These are phyloP conservation scores for Colletotrichum gloeosporioides DNA, from an alignment of 2,329 filamentous ascomycete species.

Conservation along the genomic window DNA sequence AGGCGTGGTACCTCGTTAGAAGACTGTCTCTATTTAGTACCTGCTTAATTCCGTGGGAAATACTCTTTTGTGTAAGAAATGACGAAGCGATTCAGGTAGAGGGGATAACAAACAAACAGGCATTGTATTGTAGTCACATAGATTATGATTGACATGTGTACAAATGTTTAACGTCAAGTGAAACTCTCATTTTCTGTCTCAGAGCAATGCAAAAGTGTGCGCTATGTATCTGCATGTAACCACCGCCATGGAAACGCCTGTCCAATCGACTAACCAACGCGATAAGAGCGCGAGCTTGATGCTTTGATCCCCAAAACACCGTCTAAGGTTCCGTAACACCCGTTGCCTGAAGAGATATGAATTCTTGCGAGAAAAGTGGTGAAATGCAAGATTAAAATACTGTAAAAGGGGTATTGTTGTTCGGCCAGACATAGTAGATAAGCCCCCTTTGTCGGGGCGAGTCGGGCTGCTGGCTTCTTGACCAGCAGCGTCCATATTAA, in stretches of 20 bases:
- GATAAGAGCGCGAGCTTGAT: slow-evolving; percentile 5
- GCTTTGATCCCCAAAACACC: slow-evolving; percentile 17
- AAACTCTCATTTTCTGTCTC: slow-evolving; percentile 15
- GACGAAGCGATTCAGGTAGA: too few relatives aligned
- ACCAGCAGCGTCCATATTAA: slow-evolving; percentile 1
- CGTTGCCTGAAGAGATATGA: neutral
- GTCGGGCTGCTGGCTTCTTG: neutral
- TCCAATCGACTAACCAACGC: slow-evolving; percentile 4
- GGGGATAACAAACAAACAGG: too few relatives aligned
- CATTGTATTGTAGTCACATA: neutral
- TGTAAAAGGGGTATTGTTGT: slow-evolving; percentile 23
- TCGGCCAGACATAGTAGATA: slow-evolving; percentile 18
- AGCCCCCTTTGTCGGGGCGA: neutral
- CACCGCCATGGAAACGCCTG: slow-evolving; percentile 10
- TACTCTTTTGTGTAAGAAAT: too few relatives aligned
- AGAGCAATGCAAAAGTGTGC: slow-evolving; percentile 13
- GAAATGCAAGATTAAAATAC: slow-evolving; percentile 23
- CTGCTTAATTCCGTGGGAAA: too few relatives aligned
- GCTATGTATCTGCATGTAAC: slow-evolving; percentile 20
- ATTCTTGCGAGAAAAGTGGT: slow-evolving; percentile 9
- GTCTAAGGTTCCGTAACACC: slow-evolving; percentile 13
- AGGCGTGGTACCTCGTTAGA: too few relatives aligned
- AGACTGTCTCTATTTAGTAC: too few relatives aligned
- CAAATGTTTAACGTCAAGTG: neutral
- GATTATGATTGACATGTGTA: neutral